Evolutionary conservation across 352 stramenopile genomes (phyloP).

Genomic region (Elongisporangium prolatum): DNA sequence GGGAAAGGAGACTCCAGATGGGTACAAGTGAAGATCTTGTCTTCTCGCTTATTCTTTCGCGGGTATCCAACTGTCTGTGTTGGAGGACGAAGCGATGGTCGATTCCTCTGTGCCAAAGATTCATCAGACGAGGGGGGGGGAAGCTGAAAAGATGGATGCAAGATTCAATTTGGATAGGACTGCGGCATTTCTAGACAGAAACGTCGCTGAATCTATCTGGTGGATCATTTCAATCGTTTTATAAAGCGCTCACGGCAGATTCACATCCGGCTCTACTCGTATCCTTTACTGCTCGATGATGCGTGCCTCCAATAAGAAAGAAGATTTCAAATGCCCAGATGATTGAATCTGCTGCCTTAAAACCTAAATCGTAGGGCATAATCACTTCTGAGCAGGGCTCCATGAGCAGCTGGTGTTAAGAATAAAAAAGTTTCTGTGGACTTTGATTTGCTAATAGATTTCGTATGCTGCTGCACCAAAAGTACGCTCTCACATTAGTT

Average conservation of each 20-base stretch:
- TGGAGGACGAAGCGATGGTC: not conserved
- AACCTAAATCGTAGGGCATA: not conserved
- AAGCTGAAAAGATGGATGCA: not conserved
- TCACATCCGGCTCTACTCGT: not conserved
- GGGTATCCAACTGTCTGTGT: not conserved
- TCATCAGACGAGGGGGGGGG: not conserved
- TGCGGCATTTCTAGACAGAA: not conserved
- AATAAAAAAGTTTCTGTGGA: not conserved
- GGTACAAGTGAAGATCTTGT: not conserved
- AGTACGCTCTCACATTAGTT: not conserved
- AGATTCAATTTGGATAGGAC: not conserved
- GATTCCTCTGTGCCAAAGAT: not conserved
- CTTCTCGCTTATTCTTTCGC: not conserved
- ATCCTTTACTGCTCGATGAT: not conserved
- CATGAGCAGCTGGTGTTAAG: not conserved
- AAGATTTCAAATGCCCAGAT: not conserved
- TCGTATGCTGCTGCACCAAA: not conserved
- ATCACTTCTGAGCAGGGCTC: not conserved
- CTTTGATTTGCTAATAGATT: not conserved
- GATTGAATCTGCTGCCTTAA: not conserved
- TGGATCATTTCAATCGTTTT: not conserved
- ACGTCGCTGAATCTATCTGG: not conserved
- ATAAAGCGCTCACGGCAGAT: not conserved
- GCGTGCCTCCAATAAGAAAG: not conserved
- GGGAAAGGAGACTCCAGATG: not conserved